Base-by-base conservation (phyloP, 495 filamentous ascomycete species). In the Talaromyces borbonicus region DNA sequence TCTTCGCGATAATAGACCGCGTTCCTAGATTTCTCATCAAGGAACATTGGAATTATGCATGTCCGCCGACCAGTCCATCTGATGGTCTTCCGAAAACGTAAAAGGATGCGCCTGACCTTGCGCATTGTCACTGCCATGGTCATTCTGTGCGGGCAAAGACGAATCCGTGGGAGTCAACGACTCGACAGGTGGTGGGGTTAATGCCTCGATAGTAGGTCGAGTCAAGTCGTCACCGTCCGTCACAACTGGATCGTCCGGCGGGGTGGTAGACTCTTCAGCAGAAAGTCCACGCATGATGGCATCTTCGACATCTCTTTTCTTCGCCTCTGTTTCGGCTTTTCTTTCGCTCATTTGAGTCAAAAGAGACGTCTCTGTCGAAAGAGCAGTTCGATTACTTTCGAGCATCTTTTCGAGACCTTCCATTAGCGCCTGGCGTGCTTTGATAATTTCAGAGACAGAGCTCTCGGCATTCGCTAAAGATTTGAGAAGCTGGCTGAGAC, bases 381-480 rank as follows among this genome's bases (percentile, higher is more conserved):
- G 63, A 2, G 80, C 78, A 0, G 72, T 67, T n/a, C 81, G 78
- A 58, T 92, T 87, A 18, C 73, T 77, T 16, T 79, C 74, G 1
- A 99, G 67, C 4, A 97, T 61, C 51, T 85, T 90, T 62, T 95
- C 88, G 5, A 97, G 71, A 2, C 80, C 87, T 18, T 74, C 68
- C 9, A 97, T 80, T 16, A 97, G 71, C 16, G 79, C 73, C 31
- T 74, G 74, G 14, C 93, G 84, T 2, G 89, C 85, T 55, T 90
- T 90, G 57, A 99, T 87, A 49, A 84, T 84, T 48, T 93, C 87
- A 3, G 85, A 83, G 1, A 97, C 86, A 0, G 90, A 90, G 32
- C 79, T 84, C 63, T 97, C 88, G n/a, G 92, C 92, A 46, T 78
- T 87, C 26, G 89, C 87, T 12, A 99, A 75, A 2, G 77, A 80